Base-by-base conservation (phyloP, 768 basidiomycete species). In the Tubosaeta sp. region DNA sequence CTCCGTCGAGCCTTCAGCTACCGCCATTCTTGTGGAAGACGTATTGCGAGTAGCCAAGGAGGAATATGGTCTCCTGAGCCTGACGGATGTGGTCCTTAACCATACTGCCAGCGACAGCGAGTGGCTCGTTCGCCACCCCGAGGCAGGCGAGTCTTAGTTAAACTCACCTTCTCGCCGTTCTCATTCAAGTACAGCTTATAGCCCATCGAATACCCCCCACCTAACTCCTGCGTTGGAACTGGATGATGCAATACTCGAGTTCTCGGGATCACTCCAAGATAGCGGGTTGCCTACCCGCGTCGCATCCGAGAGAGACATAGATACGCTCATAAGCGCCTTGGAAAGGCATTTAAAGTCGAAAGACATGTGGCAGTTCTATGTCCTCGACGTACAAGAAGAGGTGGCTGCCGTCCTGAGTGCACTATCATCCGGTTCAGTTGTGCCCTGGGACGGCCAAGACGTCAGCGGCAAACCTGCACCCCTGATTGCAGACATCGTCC, bases 1-100 rank as follows among this genome's bases (percentile, higher is more conserved):
- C 1, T 25, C 71, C 51, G 59, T 71, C 22, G 68, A 72, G n/a
- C 63, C 67, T 39, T 78, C 82, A 43, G 79, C 76, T 2, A 86
- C 86, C 14, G 68, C 75, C 51, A 70, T 73, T 25, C 73, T 79
- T 60, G 73, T 95, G 22, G 78, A 84, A 55, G 74, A 82, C n/a
- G 73, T 83, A 19, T 72, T 97, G 27, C 77, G 75, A 57, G 63
- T 82, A 13, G 91, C 93, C 7, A 82, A 79, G 63, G 85, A 95
- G 35, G 84, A 95, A 67, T 95, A 86, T 55, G 95, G 95, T 2
- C 72, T 99, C 41, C 76, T 97, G 52, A 89, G 85, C 60, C 67
- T 98, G 62, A 98, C 91, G 1, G 97, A 99, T 66, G 89, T 99
- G 47, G 97, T 99, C 5, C 80, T 97, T 51, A 99, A 99, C 67